Conservation (phyloP, 192 early-diverging fungal genomes). For the Backusella parvicylindrica region DNA sequence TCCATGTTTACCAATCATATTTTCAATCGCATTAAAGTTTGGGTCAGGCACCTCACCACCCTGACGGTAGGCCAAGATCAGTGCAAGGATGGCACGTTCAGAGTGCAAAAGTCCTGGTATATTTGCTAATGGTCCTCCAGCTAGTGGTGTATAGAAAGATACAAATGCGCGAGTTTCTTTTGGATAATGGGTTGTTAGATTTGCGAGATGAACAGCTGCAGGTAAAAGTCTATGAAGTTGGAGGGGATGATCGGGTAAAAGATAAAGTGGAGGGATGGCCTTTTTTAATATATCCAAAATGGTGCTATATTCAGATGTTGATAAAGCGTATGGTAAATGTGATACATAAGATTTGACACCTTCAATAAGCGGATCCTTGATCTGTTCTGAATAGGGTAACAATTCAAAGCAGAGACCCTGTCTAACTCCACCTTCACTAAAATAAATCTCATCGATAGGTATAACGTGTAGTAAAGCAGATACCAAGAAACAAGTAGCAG, state of each 20-base stretch:
- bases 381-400: conserved; percentile 32
- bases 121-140: conserved; percentile 49
- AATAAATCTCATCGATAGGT: conserved; percentile 37
- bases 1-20: conserved; percentile 37
- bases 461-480: conserved; percentile 42
- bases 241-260: conserved; percentile 19
- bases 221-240: conserved; percentile 43
- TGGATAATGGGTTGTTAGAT: conserved; percentile 42
- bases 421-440: conserved; percentile 58
- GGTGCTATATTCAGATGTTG: conserved; percentile 21
- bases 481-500: conserved; percentile 48
- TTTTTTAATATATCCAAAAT: conserved; percentile 19
- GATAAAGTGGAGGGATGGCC: conserved; percentile 29
- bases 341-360: conserved; percentile 37
- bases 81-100: conserved; percentile 47
- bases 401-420: conserved; percentile 50
- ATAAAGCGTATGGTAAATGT: conserved; percentile 25
- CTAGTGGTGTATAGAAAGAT: conserved; percentile 46
- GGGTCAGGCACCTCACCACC: conserved; percentile 47
- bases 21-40: conserved; percentile 35
- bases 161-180: conserved; percentile 53
- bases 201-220: conserved; percentile 40
- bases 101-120: conserved; percentile 46
- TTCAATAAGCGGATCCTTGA: conserved; percentile 46
- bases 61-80: conserved; percentile 46